Base-by-base conservation (phyloP, 805 yeast genomes). In the Yarrowia yakushimensis region DNA sequence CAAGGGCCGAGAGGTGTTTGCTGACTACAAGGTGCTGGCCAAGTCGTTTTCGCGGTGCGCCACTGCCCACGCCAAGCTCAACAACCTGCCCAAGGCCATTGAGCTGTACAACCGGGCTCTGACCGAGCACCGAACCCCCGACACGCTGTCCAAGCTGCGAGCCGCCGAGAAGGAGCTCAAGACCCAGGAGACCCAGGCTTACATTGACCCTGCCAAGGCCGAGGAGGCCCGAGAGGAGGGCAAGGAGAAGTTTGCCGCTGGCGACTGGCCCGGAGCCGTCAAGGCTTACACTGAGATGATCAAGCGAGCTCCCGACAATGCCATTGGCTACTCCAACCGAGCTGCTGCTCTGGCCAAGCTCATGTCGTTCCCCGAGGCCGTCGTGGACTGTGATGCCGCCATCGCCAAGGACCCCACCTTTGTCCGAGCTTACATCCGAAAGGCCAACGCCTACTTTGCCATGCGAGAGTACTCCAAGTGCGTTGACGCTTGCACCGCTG, bases 91-190 rank as follows among this genome's bases (percentile, higher is more conserved):
- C 65, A 79, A 82, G 59, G 97, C 99, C 20, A 85, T 85, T 66
- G 87, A 85, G 71, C 82, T 70, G 73, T 93, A 88, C 71, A 93
- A 92, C 76, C 90, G 88, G 76, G 88, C 98, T 0, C 80, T 94
- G 72, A 94, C 98, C 48, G 99, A 94, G 79, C 97, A 91, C 78
- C 86, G 99, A 79, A 90, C 96, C 22, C 96, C 98, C 25, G 97
- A 91, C 64, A 89, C 90, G 27, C 81, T 94, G 70, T 85, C 84
- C 69, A 94, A 93, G 78, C 83, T 94, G 72, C 87, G 98, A 77
- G 75, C 85, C 17, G 81, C 96, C 37, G 97, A 94, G 77, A 90
- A 89, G 75, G 88, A 87, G 69, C 80, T 90, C 68, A 92, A 94
- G 79, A 80, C 79, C 63, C 80, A 82, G 71, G 97, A 91, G 76